phyloP scores from a whole-genome alignment of 768 basidiomycete species.

The Dioszegia crocea region DNA sequence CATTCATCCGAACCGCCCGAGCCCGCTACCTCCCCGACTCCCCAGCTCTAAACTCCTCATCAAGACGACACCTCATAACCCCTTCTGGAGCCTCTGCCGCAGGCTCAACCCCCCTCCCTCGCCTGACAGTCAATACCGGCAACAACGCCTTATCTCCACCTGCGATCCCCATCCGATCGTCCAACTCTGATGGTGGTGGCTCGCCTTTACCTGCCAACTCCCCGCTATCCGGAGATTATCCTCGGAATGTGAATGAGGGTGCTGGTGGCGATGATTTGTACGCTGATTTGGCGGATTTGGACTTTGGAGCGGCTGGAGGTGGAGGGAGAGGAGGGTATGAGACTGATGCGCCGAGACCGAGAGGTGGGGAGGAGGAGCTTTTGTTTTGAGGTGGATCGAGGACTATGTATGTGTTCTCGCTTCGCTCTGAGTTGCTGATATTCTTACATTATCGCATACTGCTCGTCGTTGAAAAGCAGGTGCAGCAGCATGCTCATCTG shows the following conservation, averaged over 20 bases:
- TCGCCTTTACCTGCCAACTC: slow-evolving; percentile 3
- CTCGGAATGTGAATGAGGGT: neutral
- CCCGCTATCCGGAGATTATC: slow-evolving; percentile 55
- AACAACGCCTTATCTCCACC: slow-evolving; percentile 8
- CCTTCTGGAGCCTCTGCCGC: slow-evolving; percentile 16
- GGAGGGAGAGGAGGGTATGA: slow-evolving; percentile 58
- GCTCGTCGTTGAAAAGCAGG: too few relatives aligned
- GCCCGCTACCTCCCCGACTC: slow-evolving; percentile 79
- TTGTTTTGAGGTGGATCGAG: slow-evolving; percentile 53
- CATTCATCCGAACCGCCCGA: slow-evolving; percentile 85
- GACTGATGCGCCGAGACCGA: slow-evolving; percentile 68
- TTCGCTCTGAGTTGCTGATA: neutral
- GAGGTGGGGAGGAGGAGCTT: slow-evolving; percentile 63
- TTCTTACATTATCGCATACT: too few relatives aligned
- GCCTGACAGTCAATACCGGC: neutral
- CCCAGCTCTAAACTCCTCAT: slow-evolving; percentile 79
- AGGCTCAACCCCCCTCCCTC: slow-evolving; percentile 1
- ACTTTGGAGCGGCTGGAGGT: slow-evolving; percentile 26
- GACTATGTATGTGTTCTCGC: too few relatives aligned
- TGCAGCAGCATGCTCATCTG: neutral
- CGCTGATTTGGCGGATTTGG: slow-evolving; percentile 63
- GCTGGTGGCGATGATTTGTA: slow-evolving; percentile 62
- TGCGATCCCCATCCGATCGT: slow-evolving; percentile 12
- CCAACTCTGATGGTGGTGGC: neutral
- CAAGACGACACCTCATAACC: slow-evolving; percentile 54